These are phyloP conservation scores for Zygosaccharomyces bailii DNA, from an alignment of 805 yeast species.

Conservation along the genomic window DNA sequence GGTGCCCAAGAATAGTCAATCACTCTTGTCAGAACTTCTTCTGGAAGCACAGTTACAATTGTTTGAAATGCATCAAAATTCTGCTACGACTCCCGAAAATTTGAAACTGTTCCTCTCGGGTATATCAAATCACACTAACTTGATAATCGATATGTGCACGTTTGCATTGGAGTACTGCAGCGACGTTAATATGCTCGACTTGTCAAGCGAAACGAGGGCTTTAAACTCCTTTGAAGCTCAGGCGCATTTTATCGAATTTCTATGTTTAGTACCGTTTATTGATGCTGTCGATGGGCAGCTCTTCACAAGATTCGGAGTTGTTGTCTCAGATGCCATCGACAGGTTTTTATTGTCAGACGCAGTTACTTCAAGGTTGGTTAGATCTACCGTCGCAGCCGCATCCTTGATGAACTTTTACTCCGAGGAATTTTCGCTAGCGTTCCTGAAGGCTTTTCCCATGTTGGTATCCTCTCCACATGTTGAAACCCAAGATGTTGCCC, in stretches of 20 bases:
- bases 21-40: slow-evolving; percentile 28
- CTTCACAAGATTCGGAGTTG: slow-evolving; percentile 41
- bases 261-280: slow-evolving; percentile 33
- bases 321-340: slow-evolving; percentile 51
- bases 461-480: slow-evolving; percentile 56
- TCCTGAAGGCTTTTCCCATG: slow-evolving; percentile 45
- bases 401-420: slow-evolving; percentile 46
- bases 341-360: slow-evolving; percentile 41
- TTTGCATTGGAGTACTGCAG: slow-evolving; percentile 25
- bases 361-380: slow-evolving; percentile 17
- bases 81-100: slow-evolving; percentile 22
- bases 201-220: slow-evolving; percentile 23
- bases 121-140: slow-evolving; percentile 37
- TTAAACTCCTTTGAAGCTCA: slow-evolving; percentile 21
- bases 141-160: slow-evolving; percentile 29
- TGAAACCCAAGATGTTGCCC: slow-evolving; percentile 43
- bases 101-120: slow-evolving; percentile 37
- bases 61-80: slow-evolving; percentile 14
- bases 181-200: slow-evolving; percentile 19
- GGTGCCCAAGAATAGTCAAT: slow-evolving; percentile 21
- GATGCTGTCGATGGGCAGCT: slow-evolving; percentile 49
- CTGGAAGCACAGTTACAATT: slow-evolving; percentile 10
- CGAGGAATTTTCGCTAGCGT: slow-evolving; percentile 34
- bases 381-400: slow-evolving; percentile 53
- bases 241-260: slow-evolving; percentile 40